phyloP scores from a whole-genome alignment of 768 basidiomycete genomes.

The Lactarius deliciosus region DNA sequence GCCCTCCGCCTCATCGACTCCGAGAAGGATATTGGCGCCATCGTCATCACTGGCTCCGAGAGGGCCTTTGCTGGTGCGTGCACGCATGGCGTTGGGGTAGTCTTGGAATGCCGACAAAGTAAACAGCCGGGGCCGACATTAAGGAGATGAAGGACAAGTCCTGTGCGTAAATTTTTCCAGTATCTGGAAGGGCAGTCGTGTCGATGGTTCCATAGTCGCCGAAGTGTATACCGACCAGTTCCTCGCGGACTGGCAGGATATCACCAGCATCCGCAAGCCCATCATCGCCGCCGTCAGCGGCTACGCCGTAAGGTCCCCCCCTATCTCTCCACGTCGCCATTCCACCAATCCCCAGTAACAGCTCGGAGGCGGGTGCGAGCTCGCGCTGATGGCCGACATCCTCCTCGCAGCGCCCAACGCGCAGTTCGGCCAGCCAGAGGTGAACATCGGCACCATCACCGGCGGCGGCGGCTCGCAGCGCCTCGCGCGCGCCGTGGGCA shows the following conservation, averaged over 20 bases:
- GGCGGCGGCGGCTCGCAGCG: conserved; percentile 95
- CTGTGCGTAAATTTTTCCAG: conserved; percentile 49
- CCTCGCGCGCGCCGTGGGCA: conserved; percentile 81
- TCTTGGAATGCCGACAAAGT: not conserved
- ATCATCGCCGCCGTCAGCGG: conserved; percentile 96
- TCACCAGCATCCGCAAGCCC: conserved; percentile 80
- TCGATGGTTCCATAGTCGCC: conserved; percentile 49
- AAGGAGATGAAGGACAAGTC: conserved; percentile 99
- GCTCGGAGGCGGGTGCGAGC: conserved; percentile 97
- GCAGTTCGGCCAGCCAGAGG: conserved; percentile 94
- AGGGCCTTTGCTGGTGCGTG: conserved; percentile 87
- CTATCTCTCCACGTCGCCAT: not conserved
- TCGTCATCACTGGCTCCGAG: conserved; percentile 91
- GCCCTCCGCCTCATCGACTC: conserved; percentile 56
- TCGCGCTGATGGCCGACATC: conserved; percentile 96
- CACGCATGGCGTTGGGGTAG: not conserved
- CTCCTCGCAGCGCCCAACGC: conserved; percentile 89
- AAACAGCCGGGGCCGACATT: conserved; percentile 90
- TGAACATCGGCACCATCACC: conserved; percentile 92
- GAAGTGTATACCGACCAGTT: conserved; percentile 87
- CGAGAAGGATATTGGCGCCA: conserved; percentile 72
- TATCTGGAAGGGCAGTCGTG: not conserved
- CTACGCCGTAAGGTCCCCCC: conserved; percentile 69
- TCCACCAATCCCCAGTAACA: conserved; percentile 34
- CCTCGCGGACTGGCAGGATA: conserved; percentile 77